These are phyloP conservation scores for Triadica sebifera DNA, from an alignment of 345 rosid genomes.

Conservation along the genomic window DNA sequence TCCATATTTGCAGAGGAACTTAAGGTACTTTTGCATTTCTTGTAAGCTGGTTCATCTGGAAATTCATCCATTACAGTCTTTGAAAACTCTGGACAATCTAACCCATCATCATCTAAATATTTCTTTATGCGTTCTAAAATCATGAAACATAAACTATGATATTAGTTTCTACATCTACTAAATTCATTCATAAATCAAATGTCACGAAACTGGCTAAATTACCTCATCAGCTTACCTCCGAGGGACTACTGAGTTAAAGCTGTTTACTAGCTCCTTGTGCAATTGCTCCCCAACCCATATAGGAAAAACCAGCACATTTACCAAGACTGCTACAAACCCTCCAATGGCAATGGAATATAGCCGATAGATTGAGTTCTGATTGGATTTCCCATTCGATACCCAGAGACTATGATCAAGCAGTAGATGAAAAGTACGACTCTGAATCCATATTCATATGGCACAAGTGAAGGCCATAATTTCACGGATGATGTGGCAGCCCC, in stretches of 20 bases:
- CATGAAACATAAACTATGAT: neutral
- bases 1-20: conserved; percentile 56
- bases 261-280: conserved; percentile 51
- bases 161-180: neutral
- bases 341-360: conserved; percentile 66
- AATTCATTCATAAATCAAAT: too few species aligned
- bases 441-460: conserved; percentile 66
- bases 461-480: conserved; percentile 63
- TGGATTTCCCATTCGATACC: conserved; percentile 62
- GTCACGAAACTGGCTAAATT: neutral
- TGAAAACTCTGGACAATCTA: conserved; percentile 51
- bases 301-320: conserved; percentile 58
- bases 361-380: conserved; percentile 58
- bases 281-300: conserved; percentile 65
- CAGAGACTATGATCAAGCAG: conserved; percentile 61
- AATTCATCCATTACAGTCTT: conserved; percentile 57
- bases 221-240: conserved; percentile 40
- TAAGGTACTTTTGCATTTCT: conserved; percentile 42
- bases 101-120: conserved; percentile 51
- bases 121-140: conserved; percentile 58
- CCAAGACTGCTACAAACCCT: conserved; percentile 58
- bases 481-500: conserved; percentile 60
- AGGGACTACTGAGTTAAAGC: conserved; percentile 51
- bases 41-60: conserved; percentile 61
- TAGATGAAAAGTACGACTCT: conserved; percentile 58